These are phyloP conservation scores for Staphylotrichum longicolle DNA, from an alignment of 495 filamentous ascomycete genomes.

Conservation along the genomic window DNA sequence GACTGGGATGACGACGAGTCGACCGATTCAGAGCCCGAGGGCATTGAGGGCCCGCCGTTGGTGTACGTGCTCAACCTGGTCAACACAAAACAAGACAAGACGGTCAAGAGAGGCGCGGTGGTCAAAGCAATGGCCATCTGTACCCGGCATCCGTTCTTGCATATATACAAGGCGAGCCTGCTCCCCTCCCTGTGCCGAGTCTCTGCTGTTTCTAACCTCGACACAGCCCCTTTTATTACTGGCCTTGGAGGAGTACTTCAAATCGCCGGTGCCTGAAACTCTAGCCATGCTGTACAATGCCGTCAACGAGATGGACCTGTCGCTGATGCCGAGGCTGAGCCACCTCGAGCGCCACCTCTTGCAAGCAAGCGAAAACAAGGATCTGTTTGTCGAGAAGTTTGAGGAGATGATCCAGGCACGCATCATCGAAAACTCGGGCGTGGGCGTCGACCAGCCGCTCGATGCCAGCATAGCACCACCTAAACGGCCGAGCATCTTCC, in stretches of 20 bases:
- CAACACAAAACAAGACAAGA: constrained; percentile 94
- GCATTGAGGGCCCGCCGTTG: constrained; percentile 78
- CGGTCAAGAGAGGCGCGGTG: constrained; percentile 85
- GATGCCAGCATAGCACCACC: constrained; percentile 50
- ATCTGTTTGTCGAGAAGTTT: constrained; percentile 97
- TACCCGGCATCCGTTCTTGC: constrained; percentile 95
- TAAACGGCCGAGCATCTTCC: constrained; percentile 47
- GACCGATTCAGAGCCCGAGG: constrained; percentile 59
- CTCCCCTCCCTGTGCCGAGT: neutral
- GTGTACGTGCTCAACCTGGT: constrained; percentile 98
- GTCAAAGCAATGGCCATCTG: constrained; percentile 99
- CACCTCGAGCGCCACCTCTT: constrained; percentile 81
- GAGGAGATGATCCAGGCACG: constrained; percentile 81
- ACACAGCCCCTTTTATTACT: constrained; percentile 81
- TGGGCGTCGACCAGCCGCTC: constrained; percentile 41
- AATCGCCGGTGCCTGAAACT: constrained; percentile 83
- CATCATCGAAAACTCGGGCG: constrained; percentile 51
- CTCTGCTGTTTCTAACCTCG: constrained; percentile 28
- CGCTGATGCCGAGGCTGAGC: constrained; percentile 83
- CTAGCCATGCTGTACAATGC: constrained; percentile 86
- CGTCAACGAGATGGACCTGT: constrained; percentile 95
- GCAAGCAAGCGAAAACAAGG: constrained; percentile 87
- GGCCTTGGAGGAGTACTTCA: constrained; percentile 97
- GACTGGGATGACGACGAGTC: constrained; percentile 57
- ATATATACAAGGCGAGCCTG: constrained; percentile 84